A percentile compares a stretch with the other conserved stretches of the same genome.
Evolutionary conservation across 139 green algal genomes (phyloP).

Genomic region (Ettlia oleoabundans): DNA sequence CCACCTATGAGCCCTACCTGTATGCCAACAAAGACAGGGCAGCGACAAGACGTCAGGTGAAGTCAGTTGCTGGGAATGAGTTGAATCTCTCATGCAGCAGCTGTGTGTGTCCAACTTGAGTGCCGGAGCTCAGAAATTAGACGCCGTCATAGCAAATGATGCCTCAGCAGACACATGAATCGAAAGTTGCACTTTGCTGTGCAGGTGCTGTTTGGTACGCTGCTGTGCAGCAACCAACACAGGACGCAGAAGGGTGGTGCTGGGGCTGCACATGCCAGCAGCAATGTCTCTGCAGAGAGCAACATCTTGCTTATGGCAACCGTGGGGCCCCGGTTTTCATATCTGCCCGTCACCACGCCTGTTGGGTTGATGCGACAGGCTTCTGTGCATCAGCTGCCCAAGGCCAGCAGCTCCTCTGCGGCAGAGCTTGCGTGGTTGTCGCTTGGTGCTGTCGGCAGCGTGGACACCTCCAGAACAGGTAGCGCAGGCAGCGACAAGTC

Average conservation of each 20-base stretch:
- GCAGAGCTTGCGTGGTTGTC: neutral
- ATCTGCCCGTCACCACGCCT: slow-evolving; percentile 86
- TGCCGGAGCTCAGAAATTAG: too few species aligned
- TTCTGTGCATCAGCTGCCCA: neutral
- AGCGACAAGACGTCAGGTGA: slow-evolving; percentile 45
- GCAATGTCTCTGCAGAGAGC: slow-evolving; percentile 42
- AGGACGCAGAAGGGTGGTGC: neutral
- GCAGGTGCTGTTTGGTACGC: slow-evolving; percentile 75
- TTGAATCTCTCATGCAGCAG: too few species aligned
- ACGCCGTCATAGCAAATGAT: too few species aligned
- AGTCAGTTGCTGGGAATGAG: neutral
- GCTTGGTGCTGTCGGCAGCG: neutral
- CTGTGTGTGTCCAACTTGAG: too few species aligned
- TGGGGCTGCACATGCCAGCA: neutral
- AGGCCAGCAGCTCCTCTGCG: neutral
- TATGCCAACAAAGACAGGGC: slow-evolving; percentile 78
- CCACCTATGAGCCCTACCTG: slow-evolving; percentile 95
- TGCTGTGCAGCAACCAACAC: slow-evolving; percentile 64
- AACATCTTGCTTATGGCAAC: slow-evolving; percentile 85
- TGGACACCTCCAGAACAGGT: neutral
- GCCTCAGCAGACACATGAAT: too few species aligned
- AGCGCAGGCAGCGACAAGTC: neutral
- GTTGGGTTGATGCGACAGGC: slow-evolving; percentile 31
- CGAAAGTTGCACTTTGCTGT: neutral
- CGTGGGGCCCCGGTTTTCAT: slow-evolving; percentile 78